phyloP scores from a whole-genome alignment of 352 stramenopile species.

The Thraustochytrium aureum region DNA sequence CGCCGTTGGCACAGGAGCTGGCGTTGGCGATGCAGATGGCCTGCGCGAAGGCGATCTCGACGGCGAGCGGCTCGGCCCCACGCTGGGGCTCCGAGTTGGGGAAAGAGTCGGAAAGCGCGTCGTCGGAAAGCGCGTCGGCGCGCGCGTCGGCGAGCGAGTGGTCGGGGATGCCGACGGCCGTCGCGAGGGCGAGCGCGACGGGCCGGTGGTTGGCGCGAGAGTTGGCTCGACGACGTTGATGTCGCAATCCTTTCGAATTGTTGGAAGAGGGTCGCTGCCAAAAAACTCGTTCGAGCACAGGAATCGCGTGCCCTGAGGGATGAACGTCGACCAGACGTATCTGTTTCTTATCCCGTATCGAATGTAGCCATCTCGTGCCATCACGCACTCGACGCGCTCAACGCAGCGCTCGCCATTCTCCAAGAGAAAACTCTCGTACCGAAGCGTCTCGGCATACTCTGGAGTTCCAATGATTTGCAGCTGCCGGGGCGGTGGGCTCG shows the following conservation, averaged over 20 bases:
- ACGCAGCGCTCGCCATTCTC: conserved; percentile 18
- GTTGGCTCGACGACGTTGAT: not conserved
- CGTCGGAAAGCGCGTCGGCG: not conserved
- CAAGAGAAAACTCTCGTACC: too few relatives aligned
- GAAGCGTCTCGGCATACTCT: too few relatives aligned
- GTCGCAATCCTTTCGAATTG: not conserved
- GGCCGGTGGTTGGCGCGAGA: not conserved
- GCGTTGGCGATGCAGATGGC: not conserved
- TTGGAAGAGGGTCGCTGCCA: conserved; percentile 15
- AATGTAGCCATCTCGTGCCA: conserved; percentile 1
- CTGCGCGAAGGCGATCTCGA: not conserved
- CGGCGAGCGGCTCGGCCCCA: not conserved
- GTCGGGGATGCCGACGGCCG: not conserved
- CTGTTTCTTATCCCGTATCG: conserved; percentile 17
- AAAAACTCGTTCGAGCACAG: conserved; percentile 7
- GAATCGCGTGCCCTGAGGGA: not conserved
- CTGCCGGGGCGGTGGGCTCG: too few relatives aligned
- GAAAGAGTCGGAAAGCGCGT: not conserved
- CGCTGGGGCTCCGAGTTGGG: not conserved
- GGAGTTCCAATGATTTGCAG: too few relatives aligned
- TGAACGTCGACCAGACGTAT: conserved; percentile 13
- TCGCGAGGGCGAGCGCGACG: not conserved
- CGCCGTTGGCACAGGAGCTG: not conserved
- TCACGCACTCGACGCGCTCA: not conserved
- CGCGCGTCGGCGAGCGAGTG: not conserved